Conservation (phyloP, 2,329 filamentous ascomycete species). For the Colletotrichum nymphaeae region DNA sequence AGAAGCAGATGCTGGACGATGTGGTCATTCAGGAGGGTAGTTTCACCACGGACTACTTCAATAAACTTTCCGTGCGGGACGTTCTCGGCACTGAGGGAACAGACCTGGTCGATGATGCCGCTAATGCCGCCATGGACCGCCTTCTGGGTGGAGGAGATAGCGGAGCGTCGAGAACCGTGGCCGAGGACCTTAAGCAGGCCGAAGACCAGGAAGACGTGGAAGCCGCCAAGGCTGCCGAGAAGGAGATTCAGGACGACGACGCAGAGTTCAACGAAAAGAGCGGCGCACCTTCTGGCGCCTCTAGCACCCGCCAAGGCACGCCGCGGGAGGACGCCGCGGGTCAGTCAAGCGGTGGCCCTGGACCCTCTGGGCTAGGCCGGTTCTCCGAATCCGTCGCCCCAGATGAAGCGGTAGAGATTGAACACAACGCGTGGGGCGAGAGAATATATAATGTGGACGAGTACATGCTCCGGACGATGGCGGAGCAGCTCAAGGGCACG, state of each 20-base stretch:
- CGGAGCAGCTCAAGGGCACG: conserved; percentile 67
- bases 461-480: conserved; percentile 79
- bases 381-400: conserved; percentile 49
- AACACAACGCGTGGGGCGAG: conserved; percentile 70
- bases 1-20: conserved; percentile 97
- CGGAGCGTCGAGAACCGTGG: conserved; percentile 70
- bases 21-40: conserved; percentile 98
- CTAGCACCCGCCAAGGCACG: conserved; percentile 63
- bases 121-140: conserved; percentile 85
- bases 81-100: conserved; percentile 69
- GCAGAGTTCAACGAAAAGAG: conserved; percentile 82
- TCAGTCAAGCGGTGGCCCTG: conserved; percentile 41
- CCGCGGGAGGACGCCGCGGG: conserved; percentile 54
- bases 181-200: conserved; percentile 84
- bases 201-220: conserved; percentile 93
- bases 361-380: conserved; percentile 50
- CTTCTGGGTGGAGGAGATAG: conserved; percentile 77
- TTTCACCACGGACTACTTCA: conserved; percentile 97
- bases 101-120: conserved; percentile 72
- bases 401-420: conserved; percentile 54
- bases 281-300: conserved; percentile 57
- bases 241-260: conserved; percentile 88
- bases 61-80: conserved; percentile 79
- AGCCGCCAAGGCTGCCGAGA: conserved; percentile 88
- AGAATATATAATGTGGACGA: conserved; percentile 75